phyloP scores from a whole-genome alignment of 805 yeast species.

The Ogataea corticis region DNA sequence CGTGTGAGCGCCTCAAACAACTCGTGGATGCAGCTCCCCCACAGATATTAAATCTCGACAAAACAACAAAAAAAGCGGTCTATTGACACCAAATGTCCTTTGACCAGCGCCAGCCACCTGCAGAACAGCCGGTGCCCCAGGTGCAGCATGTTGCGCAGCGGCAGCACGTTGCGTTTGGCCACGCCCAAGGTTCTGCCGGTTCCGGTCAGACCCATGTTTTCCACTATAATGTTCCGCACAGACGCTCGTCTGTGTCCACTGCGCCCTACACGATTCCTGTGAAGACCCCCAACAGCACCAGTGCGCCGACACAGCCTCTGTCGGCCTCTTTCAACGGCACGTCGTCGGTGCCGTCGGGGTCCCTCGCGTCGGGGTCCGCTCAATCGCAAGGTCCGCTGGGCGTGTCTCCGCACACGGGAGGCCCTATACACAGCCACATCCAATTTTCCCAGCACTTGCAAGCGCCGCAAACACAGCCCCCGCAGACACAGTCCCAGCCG shows the following conservation, averaged over 20 bases:
- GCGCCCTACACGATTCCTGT: slow-evolving; percentile 41
- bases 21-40: slow-evolving; percentile 7
- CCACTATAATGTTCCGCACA: slow-evolving; percentile 25
- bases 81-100: slow-evolving; percentile 5
- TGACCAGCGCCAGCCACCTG: slow-evolving; percentile 8
- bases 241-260: slow-evolving; percentile 38
- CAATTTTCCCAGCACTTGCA: slow-evolving; percentile 17
- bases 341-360: slow-evolving; percentile 22
- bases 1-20: not conserved
- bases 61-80: not conserved
- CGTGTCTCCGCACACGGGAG: slow-evolving; percentile 25
- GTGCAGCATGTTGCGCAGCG: slow-evolving; percentile 5
- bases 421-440: slow-evolving; percentile 26
- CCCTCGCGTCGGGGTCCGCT: slow-evolving; percentile 26
- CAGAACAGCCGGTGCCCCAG: slow-evolving; percentile 6
- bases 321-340: slow-evolving; percentile 14
- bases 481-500: slow-evolving; percentile 19
- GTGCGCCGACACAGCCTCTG: slow-evolving; percentile 5
- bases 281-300: slow-evolving; percentile 13
- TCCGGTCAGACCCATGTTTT: slow-evolving; percentile 6
- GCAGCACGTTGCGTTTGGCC: slow-evolving; percentile 1
- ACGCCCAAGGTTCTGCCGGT: slow-evolving; percentile 1
- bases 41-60: slow-evolving; percentile 1
- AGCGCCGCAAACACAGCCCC: slow-evolving; percentile 28
- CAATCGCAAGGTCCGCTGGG: slow-evolving; percentile 6